Evolutionary conservation across 1,284 basidiomycete genomes (phyloP), one percentile per base, ranked within the genome.

Genomic region (Fomitopsis betulina): DNA sequence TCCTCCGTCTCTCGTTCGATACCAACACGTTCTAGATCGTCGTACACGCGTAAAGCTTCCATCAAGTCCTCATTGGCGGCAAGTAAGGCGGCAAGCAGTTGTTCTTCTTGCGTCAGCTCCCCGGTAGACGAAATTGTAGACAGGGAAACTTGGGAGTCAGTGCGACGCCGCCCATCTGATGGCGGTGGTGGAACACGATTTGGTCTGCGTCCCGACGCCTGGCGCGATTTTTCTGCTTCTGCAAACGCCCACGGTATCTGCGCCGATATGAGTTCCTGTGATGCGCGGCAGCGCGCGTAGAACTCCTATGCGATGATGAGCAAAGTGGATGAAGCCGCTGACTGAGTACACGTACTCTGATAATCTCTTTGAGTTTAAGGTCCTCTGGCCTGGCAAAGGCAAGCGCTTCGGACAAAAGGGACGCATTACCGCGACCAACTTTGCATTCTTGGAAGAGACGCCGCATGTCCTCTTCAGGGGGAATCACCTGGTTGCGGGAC

Each of bases 231-330:
- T 65, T 89, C 89, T 2, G 91, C 89, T 21, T 82, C 79, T 4
- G 89, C 84, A 19, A 83, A 81, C 5, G 91, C 91, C 91, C 91
- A 93, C 10, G 86, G 81, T 56, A 92, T 89, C 70, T 91, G 87
- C 8, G 86, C 82, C 62, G 76, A 84, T 33, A 91, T 84, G 19
- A 92, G 76, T 58, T 90, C 89, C 68, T 89, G 87, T 2, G 87
- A 90, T 5, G 80, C 77, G 21, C 80, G 77, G 68, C 88, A 91
- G 67, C 91, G 89, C 13, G 72, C 64, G 60, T 86, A 81, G 67
- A 91, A 92, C 72, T 92, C 90, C 89, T 91, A 62, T 50, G 57
- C 17, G 23, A 8, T 10, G 19, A 17, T 23, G 50, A 57, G 27
- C 35, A 30, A 30, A 47, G 5, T 5, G 23, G 13, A 13, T 19